phyloP scores from a whole-genome alignment of 2,329 filamentous ascomycete species.

The Uncinocarpus reesii region DNA sequence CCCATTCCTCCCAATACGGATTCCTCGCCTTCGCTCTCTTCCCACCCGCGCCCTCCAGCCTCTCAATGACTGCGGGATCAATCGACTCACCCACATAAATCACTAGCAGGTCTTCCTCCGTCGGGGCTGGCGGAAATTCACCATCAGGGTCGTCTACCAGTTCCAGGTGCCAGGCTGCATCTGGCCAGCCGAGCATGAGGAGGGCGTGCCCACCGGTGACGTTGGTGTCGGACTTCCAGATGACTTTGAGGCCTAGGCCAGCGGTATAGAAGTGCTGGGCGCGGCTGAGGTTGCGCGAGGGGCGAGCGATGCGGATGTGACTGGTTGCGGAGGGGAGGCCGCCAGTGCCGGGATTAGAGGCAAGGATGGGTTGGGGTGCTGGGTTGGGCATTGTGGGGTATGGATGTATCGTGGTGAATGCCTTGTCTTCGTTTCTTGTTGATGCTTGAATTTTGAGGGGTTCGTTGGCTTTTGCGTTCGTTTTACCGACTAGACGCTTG shows the following conservation, averaged over 20 bases:
- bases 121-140: constrained; percentile 25
- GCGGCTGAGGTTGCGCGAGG: constrained; percentile 31
- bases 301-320: constrained; percentile 35
- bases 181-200: constrained; percentile 35
- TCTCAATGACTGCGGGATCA: constrained; percentile 26
- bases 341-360: constrained; percentile 4
- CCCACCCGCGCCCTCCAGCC: constrained; percentile 29
- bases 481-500: no score
- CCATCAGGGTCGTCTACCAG: constrained; percentile 34
- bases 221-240: constrained; percentile 30
- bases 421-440: no score
- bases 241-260: constrained; percentile 33
- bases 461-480: no score
- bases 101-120: constrained; percentile 38
- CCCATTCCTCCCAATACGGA: constrained; percentile 39
- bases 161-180: constrained; percentile 37
- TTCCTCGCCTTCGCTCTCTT: constrained; percentile 33
- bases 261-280: constrained; percentile 37
- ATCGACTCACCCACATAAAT: constrained; percentile 34
- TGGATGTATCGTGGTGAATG: not conserved
- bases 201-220: constrained; percentile 31
- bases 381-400: not conserved
- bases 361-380: not conserved
- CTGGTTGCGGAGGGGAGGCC: constrained; percentile 10
- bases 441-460: no score